Conservation (phyloP, 805 yeast genomes). For the Ogataea ganodermae region DNA sequence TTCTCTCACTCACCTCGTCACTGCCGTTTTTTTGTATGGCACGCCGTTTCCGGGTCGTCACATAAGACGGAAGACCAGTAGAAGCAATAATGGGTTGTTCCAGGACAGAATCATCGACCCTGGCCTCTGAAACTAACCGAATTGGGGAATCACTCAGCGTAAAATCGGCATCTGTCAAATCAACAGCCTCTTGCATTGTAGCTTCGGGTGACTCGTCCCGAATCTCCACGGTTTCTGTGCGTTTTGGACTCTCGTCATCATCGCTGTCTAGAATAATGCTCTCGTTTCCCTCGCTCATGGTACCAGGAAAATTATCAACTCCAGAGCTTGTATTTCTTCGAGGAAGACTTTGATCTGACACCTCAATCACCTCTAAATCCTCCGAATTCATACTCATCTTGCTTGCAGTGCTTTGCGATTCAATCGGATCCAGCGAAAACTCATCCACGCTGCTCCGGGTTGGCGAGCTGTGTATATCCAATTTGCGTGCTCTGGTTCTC, state of each 20-base stretch:
- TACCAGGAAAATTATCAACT: neutral
- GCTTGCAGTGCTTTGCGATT: constrained; percentile 3
- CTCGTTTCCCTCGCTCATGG: neutral
- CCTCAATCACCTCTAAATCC: constrained; percentile 4
- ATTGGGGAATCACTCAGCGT: constrained; percentile 3
- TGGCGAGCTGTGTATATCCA: constrained; percentile 2
- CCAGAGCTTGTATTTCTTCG: neutral
- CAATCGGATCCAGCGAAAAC: constrained; percentile 2
- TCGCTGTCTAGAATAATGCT: constrained; percentile 5
- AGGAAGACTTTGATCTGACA: constrained; percentile 1
- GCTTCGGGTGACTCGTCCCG: neutral
- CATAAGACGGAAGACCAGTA: neutral
- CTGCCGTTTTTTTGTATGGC: neutral
- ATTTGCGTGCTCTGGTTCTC: neutral
- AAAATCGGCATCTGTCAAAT: constrained; percentile 4
- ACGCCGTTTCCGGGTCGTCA: neutral
- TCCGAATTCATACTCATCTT: neutral
- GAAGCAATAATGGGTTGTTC: neutral
- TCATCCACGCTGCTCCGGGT: constrained; percentile 1
- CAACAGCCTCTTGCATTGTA: neutral
- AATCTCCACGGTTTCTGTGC: constrained; percentile 1
- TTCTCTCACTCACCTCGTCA: neutral
- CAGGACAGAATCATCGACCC: neutral
- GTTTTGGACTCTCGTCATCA: neutral
- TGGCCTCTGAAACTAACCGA: neutral